These are phyloP conservation scores for Lepidium campestre DNA, from an alignment of 441 rosid species.

Conservation along the genomic window DNA sequence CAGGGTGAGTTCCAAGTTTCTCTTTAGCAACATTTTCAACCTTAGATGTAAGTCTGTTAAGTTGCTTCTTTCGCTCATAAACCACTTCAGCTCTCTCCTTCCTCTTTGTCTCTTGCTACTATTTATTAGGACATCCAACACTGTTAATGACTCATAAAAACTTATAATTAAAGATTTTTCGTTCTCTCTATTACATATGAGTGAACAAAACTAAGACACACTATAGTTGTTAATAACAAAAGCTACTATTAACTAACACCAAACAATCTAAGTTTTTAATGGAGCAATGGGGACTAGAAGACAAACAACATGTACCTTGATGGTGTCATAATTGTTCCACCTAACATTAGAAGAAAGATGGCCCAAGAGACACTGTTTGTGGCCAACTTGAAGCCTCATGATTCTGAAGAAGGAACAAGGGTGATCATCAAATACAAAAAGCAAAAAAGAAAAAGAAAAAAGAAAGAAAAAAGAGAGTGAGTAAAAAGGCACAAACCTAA, in stretches of 20 bases:
- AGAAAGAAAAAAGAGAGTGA: not conserved
- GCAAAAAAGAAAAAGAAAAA: not conserved
- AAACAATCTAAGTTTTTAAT: not conserved
- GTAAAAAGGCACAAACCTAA: not conserved
- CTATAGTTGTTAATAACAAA: not conserved
- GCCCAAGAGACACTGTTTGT: conserved; percentile 40
- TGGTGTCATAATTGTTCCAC: conserved; percentile 79
- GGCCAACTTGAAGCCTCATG: conserved; percentile 25
- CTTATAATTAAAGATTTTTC: not conserved
- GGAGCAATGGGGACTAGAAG: not conserved
- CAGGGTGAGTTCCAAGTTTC: too few relatives aligned
- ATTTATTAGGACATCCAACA: not conserved
- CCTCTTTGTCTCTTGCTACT: too few relatives aligned
- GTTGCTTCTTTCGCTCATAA: too few relatives aligned
- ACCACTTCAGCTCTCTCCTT: too few relatives aligned
- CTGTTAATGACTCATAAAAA: not conserved
- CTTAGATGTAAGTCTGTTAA: too few relatives aligned
- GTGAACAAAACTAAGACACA: not conserved
- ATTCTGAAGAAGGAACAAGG: conserved; percentile 35
- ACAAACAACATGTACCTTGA: conserved; percentile 41
- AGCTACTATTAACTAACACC: not conserved
- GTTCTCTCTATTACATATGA: not conserved
- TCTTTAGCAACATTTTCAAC: too few relatives aligned
- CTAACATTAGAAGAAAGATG: conserved; percentile 66
- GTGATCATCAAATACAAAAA: not conserved